These are phyloP conservation scores for Mallotus repandus DNA, from an alignment of 441 rosid species.

Conservation along the genomic window DNA sequence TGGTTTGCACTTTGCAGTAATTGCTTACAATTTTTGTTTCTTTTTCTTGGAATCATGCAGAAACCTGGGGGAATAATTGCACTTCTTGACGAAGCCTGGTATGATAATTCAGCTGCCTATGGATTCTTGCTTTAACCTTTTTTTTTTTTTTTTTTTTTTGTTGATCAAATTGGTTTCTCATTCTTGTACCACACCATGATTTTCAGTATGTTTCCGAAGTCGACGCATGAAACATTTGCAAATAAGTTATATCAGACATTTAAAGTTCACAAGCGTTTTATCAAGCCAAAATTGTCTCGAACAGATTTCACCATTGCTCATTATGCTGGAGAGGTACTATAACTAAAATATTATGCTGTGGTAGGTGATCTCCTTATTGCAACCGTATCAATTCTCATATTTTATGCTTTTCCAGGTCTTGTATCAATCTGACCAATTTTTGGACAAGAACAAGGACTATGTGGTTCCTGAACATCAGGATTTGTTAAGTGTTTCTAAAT, in stretches of 20 bases:
- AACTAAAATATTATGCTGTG: background rate
- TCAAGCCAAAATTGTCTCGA: conserved; percentile 95
- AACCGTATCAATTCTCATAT: background rate
- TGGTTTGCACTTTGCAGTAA: background rate
- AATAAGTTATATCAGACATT: conserved; percentile 96
- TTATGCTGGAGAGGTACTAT: conserved; percentile 94
- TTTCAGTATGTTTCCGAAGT: conserved; percentile 98
- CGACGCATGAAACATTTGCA: conserved; percentile 97
- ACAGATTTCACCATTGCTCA: conserved; percentile 89
- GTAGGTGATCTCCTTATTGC: conserved; percentile 1
- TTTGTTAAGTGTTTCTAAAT: conserved; percentile 68
- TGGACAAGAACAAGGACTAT: conserved; percentile 99
- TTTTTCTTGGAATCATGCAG: conserved; percentile 39
- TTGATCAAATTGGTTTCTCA: conserved; percentile 15
- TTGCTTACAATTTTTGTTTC: background rate
- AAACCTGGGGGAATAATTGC: conserved; percentile 98
- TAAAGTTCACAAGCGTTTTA: conserved; percentile 78
- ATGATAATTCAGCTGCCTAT: conserved; percentile 20
- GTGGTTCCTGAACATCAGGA: conserved; percentile 98
- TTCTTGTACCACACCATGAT: conserved; percentile 18
- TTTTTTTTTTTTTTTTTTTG: too few species aligned
- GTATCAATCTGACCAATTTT: conserved; percentile 89
- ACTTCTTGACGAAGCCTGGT: conserved; percentile 99
- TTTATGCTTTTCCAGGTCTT: conserved; percentile 55
- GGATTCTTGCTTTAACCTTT: conserved; percentile 13